Evolutionary conservation across 805 yeast species (phyloP).

Genomic region (Kuraishia capsulata): DNA sequence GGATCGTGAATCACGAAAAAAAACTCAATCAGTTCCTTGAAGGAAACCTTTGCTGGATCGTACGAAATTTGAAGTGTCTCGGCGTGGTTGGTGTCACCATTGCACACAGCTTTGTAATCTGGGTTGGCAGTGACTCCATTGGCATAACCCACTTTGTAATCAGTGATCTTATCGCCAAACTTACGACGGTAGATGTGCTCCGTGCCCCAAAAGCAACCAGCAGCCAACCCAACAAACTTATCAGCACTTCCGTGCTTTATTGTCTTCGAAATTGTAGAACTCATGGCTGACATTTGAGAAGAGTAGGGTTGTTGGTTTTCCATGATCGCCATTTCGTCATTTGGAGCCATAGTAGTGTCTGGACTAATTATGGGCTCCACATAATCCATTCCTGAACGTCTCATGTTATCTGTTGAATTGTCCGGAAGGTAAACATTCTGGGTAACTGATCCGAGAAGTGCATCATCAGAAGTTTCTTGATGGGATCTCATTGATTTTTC

Average conservation of each 20-base stretch:
- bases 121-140: slow-evolving; percentile 58
- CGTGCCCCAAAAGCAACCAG: slow-evolving; percentile 83
- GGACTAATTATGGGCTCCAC: too few species aligned
- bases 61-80: slow-evolving; percentile 80
- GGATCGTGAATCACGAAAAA: slow-evolving; percentile 95
- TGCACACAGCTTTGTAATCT: slow-evolving; percentile 64
- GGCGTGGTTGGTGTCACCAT: slow-evolving; percentile 68
- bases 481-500: too few species aligned
- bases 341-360: too few species aligned
- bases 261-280: slow-evolving; percentile 1
- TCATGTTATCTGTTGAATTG: too few species aligned
- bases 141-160: slow-evolving; percentile 82
- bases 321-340: too few species aligned
- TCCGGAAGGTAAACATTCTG: too few species aligned
- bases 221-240: slow-evolving; percentile 47
- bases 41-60: slow-evolving; percentile 56
- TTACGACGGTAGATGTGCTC: slow-evolving; percentile 75
- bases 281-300: too few species aligned
- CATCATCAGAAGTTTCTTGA: too few species aligned
- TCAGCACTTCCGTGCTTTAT: slow-evolving; percentile 16
- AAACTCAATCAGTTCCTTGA: slow-evolving; percentile 62
- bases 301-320: too few species aligned
- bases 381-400: too few species aligned
- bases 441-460: too few species aligned
- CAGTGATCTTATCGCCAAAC: slow-evolving; percentile 57